Base-by-base conservation (phyloP, 2,329 filamentous ascomycete species). In the Myrmaecium sp. region DNA sequence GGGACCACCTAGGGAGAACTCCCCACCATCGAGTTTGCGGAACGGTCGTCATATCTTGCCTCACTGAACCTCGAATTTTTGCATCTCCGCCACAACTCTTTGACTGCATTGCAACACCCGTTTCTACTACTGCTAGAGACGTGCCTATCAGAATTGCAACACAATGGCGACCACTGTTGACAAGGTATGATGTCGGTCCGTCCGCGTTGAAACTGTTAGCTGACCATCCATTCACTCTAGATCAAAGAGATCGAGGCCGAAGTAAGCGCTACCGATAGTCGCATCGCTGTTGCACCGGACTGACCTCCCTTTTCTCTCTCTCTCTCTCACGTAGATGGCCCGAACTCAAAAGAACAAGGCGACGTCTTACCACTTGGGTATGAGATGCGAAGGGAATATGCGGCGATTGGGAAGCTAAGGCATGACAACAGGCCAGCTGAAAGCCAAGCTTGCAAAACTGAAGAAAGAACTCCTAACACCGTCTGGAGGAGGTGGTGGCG, bases 211-310 rank as follows among this genome's bases (percentile, higher is more conserved):
- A n/a, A n/a, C n/a, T n/a, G n/a, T n/a, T n/a, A n/a, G n/a, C n/a
- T n/a, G n/a, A 41, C 49, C 30, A 41, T 35, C 37, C 30, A 33
- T 36, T 22, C 33, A 31, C 36, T 42, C 51, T 47, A 89, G 80
- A 94, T 95, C 67, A 93, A 92, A 58, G 80, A 86, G 47, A 80
- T 94, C 57, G 86, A 94, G 78, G 60, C 76, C 62, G 86, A 94
- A 69, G 79, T 86, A 68, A 41, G 46, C 54, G 69, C 60, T 32
- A 14, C n/a, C 26, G 17, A 16, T 9, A 30, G 10, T 17, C 29
- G 16, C 14, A 25, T 25, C 15, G 14, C 7, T 17, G 18, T 11
- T 11, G 12, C 26, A 31, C 29, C 31, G 33, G 29, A 31, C 33
- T 27, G 21, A 27, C 26, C 22, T 29, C 16, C 27, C 25, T 6